A percentile compares a stretch with the other conserved stretches of the same genome.
These are phyloP conservation scores for Triticum monococcum DNA, from an alignment of 176 grass and related monocot genomes.

Conservation along the genomic window DNA sequence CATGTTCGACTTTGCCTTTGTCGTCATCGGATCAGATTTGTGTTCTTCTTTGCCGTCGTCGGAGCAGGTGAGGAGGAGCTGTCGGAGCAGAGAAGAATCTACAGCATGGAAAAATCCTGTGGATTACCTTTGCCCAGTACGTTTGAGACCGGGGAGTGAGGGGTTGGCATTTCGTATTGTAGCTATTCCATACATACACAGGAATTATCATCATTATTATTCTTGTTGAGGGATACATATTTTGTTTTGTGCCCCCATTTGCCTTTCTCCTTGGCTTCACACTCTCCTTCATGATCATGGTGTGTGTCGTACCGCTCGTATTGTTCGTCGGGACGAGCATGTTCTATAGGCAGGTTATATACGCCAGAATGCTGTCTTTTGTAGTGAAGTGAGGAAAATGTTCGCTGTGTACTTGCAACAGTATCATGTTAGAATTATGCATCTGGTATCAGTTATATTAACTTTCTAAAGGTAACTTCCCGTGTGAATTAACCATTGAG, in stretches of 20 bases:
- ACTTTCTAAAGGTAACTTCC: no score
- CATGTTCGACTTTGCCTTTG: background rate
- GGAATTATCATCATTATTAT: background rate
- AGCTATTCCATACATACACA: background rate
- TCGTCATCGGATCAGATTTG: background rate
- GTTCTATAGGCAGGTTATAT: constrained; percentile 53
- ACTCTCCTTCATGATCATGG: constrained; percentile 67
- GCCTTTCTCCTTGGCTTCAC: constrained; percentile 30
- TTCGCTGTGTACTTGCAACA: background rate
- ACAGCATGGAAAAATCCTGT: background rate
- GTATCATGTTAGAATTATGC: no score
- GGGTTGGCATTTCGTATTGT: background rate
- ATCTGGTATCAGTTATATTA: no score
- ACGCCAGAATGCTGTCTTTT: constrained; percentile 20
- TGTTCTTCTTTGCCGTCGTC: background rate
- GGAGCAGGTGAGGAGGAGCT: background rate
- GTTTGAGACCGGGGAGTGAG: background rate
- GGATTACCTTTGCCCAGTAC: background rate
- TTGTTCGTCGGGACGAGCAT: constrained; percentile 56
- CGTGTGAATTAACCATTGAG: no score
- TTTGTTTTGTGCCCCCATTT: background rate
- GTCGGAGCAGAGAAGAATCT: background rate
- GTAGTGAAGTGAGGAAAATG: background rate
- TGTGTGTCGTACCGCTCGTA: constrained; percentile 22
- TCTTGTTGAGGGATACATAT: background rate